Evolutionary conservation across 768 basidiomycete species (phyloP), one percentile per base, ranked within the genome.

Genomic region (Ramaria sp.): DNA sequence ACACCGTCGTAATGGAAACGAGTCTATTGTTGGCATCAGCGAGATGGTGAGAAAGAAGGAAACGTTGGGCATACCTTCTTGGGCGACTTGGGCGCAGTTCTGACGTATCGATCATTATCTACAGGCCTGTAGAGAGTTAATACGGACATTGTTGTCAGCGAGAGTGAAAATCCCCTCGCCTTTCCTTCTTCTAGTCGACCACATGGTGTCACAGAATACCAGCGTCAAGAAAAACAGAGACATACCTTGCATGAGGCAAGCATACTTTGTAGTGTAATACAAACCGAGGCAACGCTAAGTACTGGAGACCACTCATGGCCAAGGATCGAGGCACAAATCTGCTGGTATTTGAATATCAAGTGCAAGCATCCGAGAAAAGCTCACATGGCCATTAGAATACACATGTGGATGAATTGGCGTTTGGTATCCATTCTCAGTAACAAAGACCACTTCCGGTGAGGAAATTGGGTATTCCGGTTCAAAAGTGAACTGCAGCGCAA

Each of bases 271-370:
- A 94, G 70, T 3, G 91, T 92, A 17, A 91, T 79, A 64, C 88
- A 91, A 43, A 92, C 81, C 2, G 88, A 79, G 27, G 84, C 75
- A 20, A 89, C 88, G 59, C 85, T 89, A 60, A 91, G 70, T n/a
- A 91, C 88, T 0, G 89, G 91, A 10, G 87, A 89, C 90, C 90
- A 92, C 61, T 91, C 91, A 63, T 79, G 86, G 27, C 89, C 91
- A 7, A 94, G 80, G 57, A 94, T 91, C 13, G 88, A 91, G 9
- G 88, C 89, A 65, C 91, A 93, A 62, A 93, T 92, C 86, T 92
- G 62, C 17, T 57, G 41, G 27, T 24, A 48, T 24, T 22, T 54
- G 34, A 33, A 30, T 27, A 33, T 33, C 13, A 30, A 33, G 59
- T 53, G 59, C 55, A 63, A 62, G 48, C 51, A 57, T 33, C 39